phyloP scores from a whole-genome alignment of 345 rosid genomes.

The Camelina neglecta region DNA sequence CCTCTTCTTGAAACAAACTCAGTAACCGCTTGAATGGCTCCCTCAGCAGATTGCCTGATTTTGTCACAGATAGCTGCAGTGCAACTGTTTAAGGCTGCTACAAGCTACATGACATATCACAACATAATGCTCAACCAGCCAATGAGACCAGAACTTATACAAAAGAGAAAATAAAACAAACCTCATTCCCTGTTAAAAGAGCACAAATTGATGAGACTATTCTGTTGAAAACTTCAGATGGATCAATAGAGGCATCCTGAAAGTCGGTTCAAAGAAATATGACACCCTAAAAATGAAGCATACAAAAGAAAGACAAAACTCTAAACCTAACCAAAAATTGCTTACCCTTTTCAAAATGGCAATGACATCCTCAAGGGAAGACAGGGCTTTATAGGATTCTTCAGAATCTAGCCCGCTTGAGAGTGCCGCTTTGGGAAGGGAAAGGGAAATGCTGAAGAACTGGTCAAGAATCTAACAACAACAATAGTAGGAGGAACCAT shows the following conservation, averaged over 20 bases:
- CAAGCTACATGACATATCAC: slow-evolving; percentile 69
- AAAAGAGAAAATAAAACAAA: slow-evolving; percentile 44
- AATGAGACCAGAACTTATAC: slow-evolving; percentile 30
- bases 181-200: slow-evolving; percentile 83
- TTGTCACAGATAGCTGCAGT: slow-evolving; percentile 83
- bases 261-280: slow-evolving; percentile 21
- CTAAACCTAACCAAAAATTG: slow-evolving; percentile 23
- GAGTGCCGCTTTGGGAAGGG: slow-evolving; percentile 77
- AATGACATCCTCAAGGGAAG: slow-evolving; percentile 96
- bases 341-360: slow-evolving; percentile 89
- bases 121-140: slow-evolving; percentile 28
- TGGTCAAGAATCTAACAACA: slow-evolving; percentile 80
- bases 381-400: slow-evolving; percentile 73
- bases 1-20: slow-evolving; percentile 88
- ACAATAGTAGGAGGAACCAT: slow-evolving; percentile 33
- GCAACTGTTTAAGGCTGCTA: slow-evolving; percentile 73
- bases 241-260: slow-evolving; percentile 99
- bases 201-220: slow-evolving; percentile 79
- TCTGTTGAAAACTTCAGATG: slow-evolving; percentile 96
- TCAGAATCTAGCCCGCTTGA: slow-evolving; percentile 67
- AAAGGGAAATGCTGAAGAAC: slow-evolving; percentile 88
- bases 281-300: slow-evolving; percentile 29
- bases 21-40: slow-evolving; percentile 89
- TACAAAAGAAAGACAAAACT: slow-evolving; percentile 24
- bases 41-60: slow-evolving; percentile 92